These are phyloP conservation scores for Simmondsia chinensis DNA, from an alignment of 148 eudicot genomes.

Conservation along the genomic window DNA sequence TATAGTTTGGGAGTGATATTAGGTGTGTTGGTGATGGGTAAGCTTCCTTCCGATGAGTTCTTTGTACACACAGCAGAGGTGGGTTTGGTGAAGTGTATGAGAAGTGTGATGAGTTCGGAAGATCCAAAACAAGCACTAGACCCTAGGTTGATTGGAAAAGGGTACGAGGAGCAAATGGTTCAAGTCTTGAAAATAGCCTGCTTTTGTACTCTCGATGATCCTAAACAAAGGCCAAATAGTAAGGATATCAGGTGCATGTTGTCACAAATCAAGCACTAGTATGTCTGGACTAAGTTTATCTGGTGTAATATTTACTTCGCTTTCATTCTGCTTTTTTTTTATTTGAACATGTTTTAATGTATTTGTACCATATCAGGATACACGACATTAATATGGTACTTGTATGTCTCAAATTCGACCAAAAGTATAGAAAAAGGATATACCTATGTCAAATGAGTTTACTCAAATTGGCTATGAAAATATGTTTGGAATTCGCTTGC, in stretches of 20 bases:
- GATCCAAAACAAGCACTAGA: slow-evolving; percentile 67
- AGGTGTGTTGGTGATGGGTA: slow-evolving; percentile 67
- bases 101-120: slow-evolving; percentile 56
- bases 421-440: too few species aligned
- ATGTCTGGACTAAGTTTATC: too few species aligned
- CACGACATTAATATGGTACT: too few species aligned
- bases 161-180: slow-evolving; percentile 84
- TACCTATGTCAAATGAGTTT: too few species aligned
- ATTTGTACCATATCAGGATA: too few species aligned
- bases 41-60: slow-evolving; percentile 61
- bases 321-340: too few species aligned
- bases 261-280: slow-evolving; percentile 58
- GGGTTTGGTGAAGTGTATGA: slow-evolving; percentile 77
- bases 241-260: slow-evolving; percentile 73
- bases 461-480: too few species aligned
- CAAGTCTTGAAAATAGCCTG: slow-evolving; percentile 85
- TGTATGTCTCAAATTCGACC: too few species aligned
- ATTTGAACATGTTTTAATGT: too few species aligned
- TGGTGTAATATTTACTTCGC: too few species aligned
- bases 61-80: slow-evolving; percentile 56
- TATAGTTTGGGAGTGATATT: slow-evolving; percentile 80
- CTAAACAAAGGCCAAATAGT: slow-evolving; percentile 89
- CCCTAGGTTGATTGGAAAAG: slow-evolving; percentile 47
- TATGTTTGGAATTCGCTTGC: too few species aligned
- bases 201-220: slow-evolving; percentile 69